Percentiles rank a stretch among this genome's conserved stretches.
These are phyloP conservation scores for Colletotrichum filicis DNA, from an alignment of 2,329 filamentous ascomycete species.

Conservation along the genomic window DNA sequence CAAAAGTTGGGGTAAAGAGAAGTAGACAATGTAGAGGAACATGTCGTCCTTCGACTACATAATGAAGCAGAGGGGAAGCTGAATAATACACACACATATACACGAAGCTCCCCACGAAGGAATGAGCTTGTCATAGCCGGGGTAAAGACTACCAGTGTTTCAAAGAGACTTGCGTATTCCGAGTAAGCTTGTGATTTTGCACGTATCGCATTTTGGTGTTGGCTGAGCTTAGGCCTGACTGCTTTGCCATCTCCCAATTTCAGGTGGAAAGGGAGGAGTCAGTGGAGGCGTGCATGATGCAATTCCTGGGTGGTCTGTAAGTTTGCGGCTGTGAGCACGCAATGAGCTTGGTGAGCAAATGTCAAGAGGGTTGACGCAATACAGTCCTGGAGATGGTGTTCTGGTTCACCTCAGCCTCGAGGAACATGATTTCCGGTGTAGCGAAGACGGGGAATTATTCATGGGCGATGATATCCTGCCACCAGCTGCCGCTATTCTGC, in stretches of 20 bases:
- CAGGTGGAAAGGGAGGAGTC: neutral
- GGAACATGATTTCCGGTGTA: neutral
- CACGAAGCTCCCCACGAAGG: neutral
- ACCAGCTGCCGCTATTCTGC: too few species aligned
- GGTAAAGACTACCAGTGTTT: neutral
- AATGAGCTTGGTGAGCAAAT: neutral
- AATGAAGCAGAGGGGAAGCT: neutral
- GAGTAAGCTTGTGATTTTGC: neutral
- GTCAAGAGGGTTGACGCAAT: neutral
- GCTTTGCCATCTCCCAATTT: neutral
- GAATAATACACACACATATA: neutral
- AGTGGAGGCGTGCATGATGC: neutral
- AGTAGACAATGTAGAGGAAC: slow-evolving; percentile 24
- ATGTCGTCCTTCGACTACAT: neutral
- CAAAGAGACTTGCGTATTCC: neutral
- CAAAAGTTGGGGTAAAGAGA: neutral
- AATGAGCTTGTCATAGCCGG: slow-evolving; percentile 5
- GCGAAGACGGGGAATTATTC: neutral
- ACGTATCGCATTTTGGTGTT: neutral
- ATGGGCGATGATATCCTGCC: neutral
- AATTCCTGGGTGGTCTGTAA: neutral
- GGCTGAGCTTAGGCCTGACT: too few species aligned
- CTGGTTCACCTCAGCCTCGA: neutral
- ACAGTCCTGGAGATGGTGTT: slow-evolving; percentile 4
- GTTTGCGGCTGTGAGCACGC: slow-evolving; percentile 10